Base-by-base conservation (phyloP, 1,139 yeast species). In the Protomyces arabidopsidicola region DNA sequence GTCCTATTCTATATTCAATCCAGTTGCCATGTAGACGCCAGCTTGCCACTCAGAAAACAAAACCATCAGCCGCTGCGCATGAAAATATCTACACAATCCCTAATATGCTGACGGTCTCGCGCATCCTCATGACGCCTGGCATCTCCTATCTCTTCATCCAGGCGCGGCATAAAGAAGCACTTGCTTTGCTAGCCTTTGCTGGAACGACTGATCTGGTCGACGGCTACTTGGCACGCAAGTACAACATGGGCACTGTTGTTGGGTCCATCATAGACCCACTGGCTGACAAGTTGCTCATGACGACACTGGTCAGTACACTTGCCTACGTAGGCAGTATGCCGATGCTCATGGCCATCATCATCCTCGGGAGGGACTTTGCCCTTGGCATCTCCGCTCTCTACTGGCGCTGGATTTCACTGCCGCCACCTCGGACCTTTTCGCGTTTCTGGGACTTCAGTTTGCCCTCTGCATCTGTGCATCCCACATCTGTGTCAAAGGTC, bases 261-360 rank as follows among this genome's bases (percentile, higher is more conserved):
- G 99, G 99, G 0, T 87, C 97, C 0, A 86, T 95, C 22, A 78
- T 95, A 52, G 99, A 95, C 72, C 98, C 99, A 0, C 81, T 90
- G 78, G 99, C 98, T 0, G 99, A 95, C 73, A 95, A 95, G 74
- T 78, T 88, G 27, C 78, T 95, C 55, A 90, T 95, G 97, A 82
- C 95, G 53, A 84, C 88, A 0, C 84, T 96, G 64, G 90, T 98
- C 0, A 79, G 86, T 0, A 84, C 96, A 62, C 77, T 93, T 65
- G 85, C 95, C 1, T 82, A 84, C 45, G 80, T 85, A 0, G 84
- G 87, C 2, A 83, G 84, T 20, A 68, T 78, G 56, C 78, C 81
- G 9, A 66, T 61, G 83, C 88, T 72, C 95, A 77, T 93, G 60
- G 97, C 96, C 0, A 75, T 78, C 0, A 70, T 90, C 20, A 90